Evolutionary conservation across 768 basidiomycete genomes (phyloP), one percentile per base, ranked within the genome.

Genomic region (Leucosporidium creatinivorum): DNA sequence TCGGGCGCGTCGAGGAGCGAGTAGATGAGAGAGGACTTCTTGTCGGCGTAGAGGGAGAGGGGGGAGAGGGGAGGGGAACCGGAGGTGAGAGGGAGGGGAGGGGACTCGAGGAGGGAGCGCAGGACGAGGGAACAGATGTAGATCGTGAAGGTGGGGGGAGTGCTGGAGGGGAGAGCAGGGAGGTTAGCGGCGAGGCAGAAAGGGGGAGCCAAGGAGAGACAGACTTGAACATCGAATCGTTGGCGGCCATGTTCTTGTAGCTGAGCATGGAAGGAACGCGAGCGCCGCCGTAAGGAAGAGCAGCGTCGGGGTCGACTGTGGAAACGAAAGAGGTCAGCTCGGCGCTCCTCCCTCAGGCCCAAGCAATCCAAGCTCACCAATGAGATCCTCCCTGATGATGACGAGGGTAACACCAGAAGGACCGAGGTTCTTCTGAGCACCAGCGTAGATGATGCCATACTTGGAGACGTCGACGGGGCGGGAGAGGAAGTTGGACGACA

Each of bases 401-500:
- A 93, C 81, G 78, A 99, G 84, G 19, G 91, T 92, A 28, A 96
- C 81, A 1, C 96, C 96, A 0, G 96, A 87, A 3, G 96, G 96
- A 12, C 94, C 93, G 60, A 98, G 81, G 78, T 99, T 99, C 82
- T 99, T 99, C 80, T 99, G 96, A 28, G 89, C 96, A 57, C 96
- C 96, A 10, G 93, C 96, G 77, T 87, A 98, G 74, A 99, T 88
- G 76, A 98, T 82, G 6, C 92, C 93, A 78, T 97, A 93, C 78
- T 89, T 89, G 25, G 70, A 61, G 36, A 75, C 75, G 61, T 74
- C 71, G 77, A 99, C 97, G 52, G 89, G 89, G 26, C 93, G 85
- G 61, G 89, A 91, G 86, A 98, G 89, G 84, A 99, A 97, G 49
- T 92, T 93, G 47, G 91, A 93, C 10, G 91, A 93, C 79, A 96